Percentiles rank a stretch among this genome's conserved stretches.
phyloP scores from a whole-genome alignment of 2,329 filamentous ascomycete genomes.

The Ophiobolus disseminans region DNA sequence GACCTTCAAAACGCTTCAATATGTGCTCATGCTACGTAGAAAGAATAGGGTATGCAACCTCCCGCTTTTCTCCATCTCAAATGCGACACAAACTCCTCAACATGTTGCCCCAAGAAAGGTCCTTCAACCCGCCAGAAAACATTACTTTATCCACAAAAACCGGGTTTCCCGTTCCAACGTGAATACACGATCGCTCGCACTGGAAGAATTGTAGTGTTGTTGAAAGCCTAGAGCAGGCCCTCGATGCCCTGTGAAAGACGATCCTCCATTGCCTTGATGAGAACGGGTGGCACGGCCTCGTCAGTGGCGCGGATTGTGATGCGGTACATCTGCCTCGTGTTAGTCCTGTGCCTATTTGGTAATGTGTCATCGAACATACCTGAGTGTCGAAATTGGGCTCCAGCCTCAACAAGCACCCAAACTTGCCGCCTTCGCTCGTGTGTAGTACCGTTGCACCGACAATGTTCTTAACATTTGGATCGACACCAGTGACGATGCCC shows the following conservation, averaged over 20 bases:
- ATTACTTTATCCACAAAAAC: slow-evolving; percentile 18
- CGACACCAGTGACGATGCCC: slow-evolving; percentile 83
- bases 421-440: slow-evolving; percentile 84
- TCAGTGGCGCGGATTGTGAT: slow-evolving; percentile 94
- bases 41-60: slow-evolving; percentile 9
- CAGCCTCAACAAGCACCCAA: slow-evolving; percentile 88
- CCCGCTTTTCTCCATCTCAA: slow-evolving; percentile 4
- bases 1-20: not conserved
- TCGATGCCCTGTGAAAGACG: slow-evolving; percentile 67
- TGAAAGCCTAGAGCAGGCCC: slow-evolving; percentile 40
- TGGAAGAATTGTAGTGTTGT: not conserved
- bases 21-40: slow-evolving; percentile 9
- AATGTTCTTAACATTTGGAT: slow-evolving; percentile 92
- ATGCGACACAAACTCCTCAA: slow-evolving; percentile 2
- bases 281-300: slow-evolving; percentile 79
- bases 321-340: slow-evolving; percentile 80
- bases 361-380: slow-evolving; percentile 63
- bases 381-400: slow-evolving; percentile 93
- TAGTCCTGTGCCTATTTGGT: slow-evolving; percentile 13
- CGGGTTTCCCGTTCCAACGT: not conserved
- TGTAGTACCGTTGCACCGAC: slow-evolving; percentile 89
- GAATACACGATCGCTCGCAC: not conserved
- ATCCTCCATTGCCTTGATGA: slow-evolving; percentile 89
- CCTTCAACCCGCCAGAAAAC: slow-evolving; percentile 10
- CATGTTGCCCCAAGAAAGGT: not conserved